phyloP scores from a whole-genome alignment of 441 rosid species.

The Croton setiger region DNA sequence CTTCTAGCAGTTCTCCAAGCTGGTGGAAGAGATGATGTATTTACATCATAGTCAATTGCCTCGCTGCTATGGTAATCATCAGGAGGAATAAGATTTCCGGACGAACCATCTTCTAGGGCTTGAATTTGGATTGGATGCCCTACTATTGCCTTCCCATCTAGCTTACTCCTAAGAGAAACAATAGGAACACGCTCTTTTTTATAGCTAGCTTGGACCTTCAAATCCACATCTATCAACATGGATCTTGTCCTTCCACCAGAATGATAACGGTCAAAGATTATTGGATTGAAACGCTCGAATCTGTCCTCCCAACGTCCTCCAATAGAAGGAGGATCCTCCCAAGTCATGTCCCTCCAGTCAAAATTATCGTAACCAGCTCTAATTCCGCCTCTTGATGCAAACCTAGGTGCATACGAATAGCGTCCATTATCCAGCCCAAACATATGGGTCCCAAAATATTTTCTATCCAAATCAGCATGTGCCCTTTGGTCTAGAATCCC shows the following conservation, averaged over 20 bases:
- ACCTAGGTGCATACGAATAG: constrained; percentile 38
- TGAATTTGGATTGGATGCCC: constrained; percentile 86
- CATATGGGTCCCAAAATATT: constrained; percentile 41
- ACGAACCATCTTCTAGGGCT: constrained; percentile 68
- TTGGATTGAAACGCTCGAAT: constrained; percentile 38
- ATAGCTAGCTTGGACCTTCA: constrained; percentile 83
- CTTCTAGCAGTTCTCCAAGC: constrained; percentile 98
- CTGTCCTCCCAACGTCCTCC: constrained; percentile 41
- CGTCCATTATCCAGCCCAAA: constrained; percentile 35
- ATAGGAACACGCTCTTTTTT: constrained; percentile 76
- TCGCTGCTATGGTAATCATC: constrained; percentile 40
- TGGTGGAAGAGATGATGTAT: constrained; percentile 44
- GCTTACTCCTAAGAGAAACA: constrained; percentile 76
- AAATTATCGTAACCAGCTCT: constrained; percentile 29
- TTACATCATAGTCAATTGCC: constrained; percentile 44
- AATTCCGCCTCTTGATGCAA: constrained; percentile 38
- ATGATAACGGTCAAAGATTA: constrained; percentile 32
- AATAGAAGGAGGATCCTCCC: constrained; percentile 40
- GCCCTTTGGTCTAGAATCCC: constrained; percentile 32
- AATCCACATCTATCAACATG: constrained; percentile 69
- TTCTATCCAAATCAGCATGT: constrained; percentile 42
- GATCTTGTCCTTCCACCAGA: constrained; percentile 46
- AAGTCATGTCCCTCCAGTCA: constrained; percentile 55
- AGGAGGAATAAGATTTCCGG: constrained; percentile 45
- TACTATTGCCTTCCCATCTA: constrained; percentile 79